Evolutionary conservation across 805 yeast genomes (phyloP).

Genomic region (Ogataea ramenticola): DNA sequence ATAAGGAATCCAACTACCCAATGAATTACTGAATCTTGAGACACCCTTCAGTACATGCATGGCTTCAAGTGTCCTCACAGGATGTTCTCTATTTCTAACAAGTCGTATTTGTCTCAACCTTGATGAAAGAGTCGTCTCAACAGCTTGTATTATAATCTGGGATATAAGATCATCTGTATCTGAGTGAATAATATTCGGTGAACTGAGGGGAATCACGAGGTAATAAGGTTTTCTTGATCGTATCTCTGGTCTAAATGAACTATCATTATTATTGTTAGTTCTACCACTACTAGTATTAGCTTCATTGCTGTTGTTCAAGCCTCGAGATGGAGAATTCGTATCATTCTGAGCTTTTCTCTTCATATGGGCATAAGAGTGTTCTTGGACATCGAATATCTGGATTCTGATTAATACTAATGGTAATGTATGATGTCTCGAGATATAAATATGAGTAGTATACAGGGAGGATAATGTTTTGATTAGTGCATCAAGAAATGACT

Average conservation of each 20-base stretch:
- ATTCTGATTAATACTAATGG: conserved; percentile 57
- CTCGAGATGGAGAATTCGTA: background rate
- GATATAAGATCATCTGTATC: conserved; percentile 37
- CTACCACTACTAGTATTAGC: background rate
- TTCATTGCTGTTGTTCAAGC: background rate
- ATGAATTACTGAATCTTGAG: conserved; percentile 51
- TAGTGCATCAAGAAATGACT: conserved; percentile 40
- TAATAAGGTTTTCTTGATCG: conserved; percentile 56
- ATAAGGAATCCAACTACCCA: conserved; percentile 70
- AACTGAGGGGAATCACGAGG: conserved; percentile 58
- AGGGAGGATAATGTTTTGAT: conserved; percentile 40
- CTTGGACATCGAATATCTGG: conserved; percentile 53
- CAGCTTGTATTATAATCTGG: conserved; percentile 50
- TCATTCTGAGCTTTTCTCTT: conserved; percentile 9
- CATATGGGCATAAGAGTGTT: background rate
- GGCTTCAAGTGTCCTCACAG: conserved; percentile 41
- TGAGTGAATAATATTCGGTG: conserved; percentile 60
- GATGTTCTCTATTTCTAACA: conserved; percentile 27
- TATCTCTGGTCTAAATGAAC: conserved; percentile 31
- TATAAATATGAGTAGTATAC: conserved; percentile 59
- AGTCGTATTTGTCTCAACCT: conserved; percentile 37
- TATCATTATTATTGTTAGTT: background rate
- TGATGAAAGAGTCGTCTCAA: conserved; percentile 45
- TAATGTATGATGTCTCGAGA: conserved; percentile 55
- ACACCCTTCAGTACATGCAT: conserved; percentile 54